phyloP scores from a whole-genome alignment of 805 yeast species.

The Zygosaccharomyces bailii region DNA sequence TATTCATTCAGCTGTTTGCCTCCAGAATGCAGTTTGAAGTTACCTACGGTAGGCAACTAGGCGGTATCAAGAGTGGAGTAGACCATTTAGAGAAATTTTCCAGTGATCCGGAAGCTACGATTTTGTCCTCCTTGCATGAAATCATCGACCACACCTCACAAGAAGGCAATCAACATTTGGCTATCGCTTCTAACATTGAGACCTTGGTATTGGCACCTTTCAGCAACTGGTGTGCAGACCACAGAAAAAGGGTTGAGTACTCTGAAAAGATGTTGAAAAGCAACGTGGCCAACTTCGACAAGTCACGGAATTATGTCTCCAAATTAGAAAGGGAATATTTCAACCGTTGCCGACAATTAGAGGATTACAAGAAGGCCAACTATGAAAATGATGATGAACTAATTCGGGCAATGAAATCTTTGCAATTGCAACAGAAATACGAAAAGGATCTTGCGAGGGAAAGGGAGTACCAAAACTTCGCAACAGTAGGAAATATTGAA shows the following conservation, averaged over 20 bases:
- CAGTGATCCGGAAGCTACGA: constrained; percentile 36
- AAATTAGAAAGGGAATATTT: constrained; percentile 63
- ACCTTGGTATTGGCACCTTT: constrained; percentile 66
- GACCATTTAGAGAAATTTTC: constrained; percentile 19
- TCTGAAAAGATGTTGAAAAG: constrained; percentile 52
- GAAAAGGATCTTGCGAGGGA: constrained; percentile 27
- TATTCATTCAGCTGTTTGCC: constrained; percentile 60
- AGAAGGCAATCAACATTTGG: constrained; percentile 60
- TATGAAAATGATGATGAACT: constrained; percentile 24
- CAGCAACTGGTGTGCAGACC: constrained; percentile 69
- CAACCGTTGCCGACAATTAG: constrained; percentile 71
- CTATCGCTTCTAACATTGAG: constrained; percentile 60
- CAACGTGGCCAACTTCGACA: constrained; percentile 52
- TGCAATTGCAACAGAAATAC: constrained; percentile 25
- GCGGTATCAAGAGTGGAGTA: constrained; percentile 22
- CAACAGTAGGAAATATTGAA: constrained; percentile 31
- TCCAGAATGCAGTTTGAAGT: constrained; percentile 72
- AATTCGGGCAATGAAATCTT: constrained; percentile 22
- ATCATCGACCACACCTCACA: constrained; percentile 52
- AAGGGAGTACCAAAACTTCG: constrained; percentile 31
- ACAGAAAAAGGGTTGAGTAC: constrained; percentile 59
- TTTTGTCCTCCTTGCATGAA: constrained; percentile 44
- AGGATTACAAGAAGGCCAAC: constrained; percentile 45
- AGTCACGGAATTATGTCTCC: constrained; percentile 44
- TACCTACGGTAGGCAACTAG: constrained; percentile 56